These are phyloP conservation scores for Hamamelis virginiana DNA, from an alignment of 164 flowering plant species.

Conservation along the genomic window DNA sequence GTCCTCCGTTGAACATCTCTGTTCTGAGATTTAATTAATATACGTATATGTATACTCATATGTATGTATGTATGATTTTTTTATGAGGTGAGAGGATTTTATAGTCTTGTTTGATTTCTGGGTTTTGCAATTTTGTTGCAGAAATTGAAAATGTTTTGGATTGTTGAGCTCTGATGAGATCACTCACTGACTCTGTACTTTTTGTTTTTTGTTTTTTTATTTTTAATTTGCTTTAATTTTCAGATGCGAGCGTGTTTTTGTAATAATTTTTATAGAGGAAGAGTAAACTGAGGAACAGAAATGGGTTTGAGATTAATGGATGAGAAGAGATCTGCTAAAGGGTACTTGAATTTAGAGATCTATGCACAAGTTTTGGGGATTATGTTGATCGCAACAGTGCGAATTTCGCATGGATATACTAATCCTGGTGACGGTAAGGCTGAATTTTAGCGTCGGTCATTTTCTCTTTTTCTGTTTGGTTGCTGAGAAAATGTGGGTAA, in stretches of 20 bases:
- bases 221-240: slow-evolving; percentile 7
- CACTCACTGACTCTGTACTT: neutral
- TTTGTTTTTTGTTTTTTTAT: neutral
- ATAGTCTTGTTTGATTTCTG: neutral
- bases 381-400: slow-evolving; percentile 33
- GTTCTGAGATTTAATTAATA: no score
- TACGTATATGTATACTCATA: no score
- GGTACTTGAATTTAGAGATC: slow-evolving; percentile 39
- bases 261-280: slow-evolving; percentile 6
- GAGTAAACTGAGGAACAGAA: slow-evolving; percentile 9
- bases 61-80: neutral
- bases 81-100: neutral
- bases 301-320: slow-evolving; percentile 32
- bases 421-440: slow-evolving; percentile 62
- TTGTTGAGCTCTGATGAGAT: neutral
- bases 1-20: neutral
- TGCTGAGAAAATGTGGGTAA: slow-evolving; percentile 5
- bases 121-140: neutral
- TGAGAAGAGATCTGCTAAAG: slow-evolving; percentile 35
- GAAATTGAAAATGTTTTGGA: neutral
- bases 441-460: neutral
- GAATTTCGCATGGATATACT: slow-evolving; percentile 43
- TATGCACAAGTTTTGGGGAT: slow-evolving; percentile 28
- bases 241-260: slow-evolving; percentile 17
- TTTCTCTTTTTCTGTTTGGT: neutral